These are phyloP conservation scores for Mallotus repandus DNA, from an alignment of 441 rosid genomes.

Conservation along the genomic window DNA sequence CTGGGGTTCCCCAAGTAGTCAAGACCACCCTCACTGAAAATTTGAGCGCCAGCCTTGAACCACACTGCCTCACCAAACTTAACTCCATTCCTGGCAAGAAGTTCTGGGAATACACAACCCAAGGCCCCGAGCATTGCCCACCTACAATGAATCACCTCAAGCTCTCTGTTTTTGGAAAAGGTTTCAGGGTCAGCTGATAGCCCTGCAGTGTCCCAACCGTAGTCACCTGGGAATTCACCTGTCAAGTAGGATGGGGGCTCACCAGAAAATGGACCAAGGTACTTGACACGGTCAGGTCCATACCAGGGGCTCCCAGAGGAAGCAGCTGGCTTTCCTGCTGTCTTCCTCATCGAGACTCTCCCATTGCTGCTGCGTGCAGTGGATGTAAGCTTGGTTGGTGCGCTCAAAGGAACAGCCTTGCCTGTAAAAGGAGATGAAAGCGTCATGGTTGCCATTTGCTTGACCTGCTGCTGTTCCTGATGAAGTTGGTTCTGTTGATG, in stretches of 20 bases:
- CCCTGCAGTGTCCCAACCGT: constrained; percentile 51
- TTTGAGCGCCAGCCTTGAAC: constrained; percentile 48
- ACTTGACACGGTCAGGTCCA: constrained; percentile 46
- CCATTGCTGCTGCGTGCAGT: constrained; percentile 8
- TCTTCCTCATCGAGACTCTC: constrained; percentile 29
- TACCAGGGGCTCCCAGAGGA: constrained; percentile 54
- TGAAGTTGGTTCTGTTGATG: background rate
- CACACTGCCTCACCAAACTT: constrained; percentile 49
- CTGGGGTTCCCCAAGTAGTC: constrained; percentile 46
- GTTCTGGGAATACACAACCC: constrained; percentile 58
- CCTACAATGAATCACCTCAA: constrained; percentile 51
- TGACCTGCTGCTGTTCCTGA: background rate
- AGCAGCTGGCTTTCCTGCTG: constrained; percentile 36
- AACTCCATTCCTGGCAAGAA: constrained; percentile 44
- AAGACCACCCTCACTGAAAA: constrained; percentile 40
- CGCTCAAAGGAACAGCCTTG: constrained; percentile 23
- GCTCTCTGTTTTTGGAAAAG: constrained; percentile 46
- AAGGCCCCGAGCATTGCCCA: constrained; percentile 60
- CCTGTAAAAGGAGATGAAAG: constrained; percentile 30
- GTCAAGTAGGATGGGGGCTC: constrained; percentile 52
- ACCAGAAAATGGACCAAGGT: constrained; percentile 51
- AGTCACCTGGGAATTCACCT: constrained; percentile 50
- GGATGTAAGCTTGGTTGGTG: constrained; percentile 15
- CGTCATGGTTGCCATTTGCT: constrained; percentile 26
- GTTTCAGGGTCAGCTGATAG: constrained; percentile 52